These are phyloP conservation scores for Tilletia setariae DNA, from an alignment of 1,284 basidiomycete species.

Conservation along the genomic window DNA sequence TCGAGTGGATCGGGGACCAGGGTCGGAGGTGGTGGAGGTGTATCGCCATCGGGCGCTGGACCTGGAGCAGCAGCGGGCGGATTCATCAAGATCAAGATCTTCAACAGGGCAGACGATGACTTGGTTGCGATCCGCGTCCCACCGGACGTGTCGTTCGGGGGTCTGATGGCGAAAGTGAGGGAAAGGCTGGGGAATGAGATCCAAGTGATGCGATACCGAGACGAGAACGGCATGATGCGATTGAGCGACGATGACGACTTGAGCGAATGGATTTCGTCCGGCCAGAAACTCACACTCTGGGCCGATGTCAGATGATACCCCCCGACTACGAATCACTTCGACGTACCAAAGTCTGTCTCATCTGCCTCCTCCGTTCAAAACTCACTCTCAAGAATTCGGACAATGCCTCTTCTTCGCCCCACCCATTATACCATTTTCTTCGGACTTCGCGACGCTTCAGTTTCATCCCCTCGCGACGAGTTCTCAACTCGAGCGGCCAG, in stretches of 20 bases:
- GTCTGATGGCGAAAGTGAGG: conserved; percentile 86
- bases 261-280: conserved; percentile 73
- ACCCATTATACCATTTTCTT: no score
- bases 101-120: conserved; percentile 84
- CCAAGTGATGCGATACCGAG: conserved; percentile 68
- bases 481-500: no score
- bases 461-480: no score
- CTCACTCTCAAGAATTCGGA: no score
- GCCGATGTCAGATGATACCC: conserved; percentile 57
- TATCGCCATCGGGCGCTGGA: background rate
- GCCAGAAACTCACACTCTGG: conserved; percentile 84
- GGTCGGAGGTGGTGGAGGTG: background rate
- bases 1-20: background rate
- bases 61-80: background rate
- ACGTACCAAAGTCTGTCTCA: no score
- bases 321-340: no score
- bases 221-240: conserved; percentile 65
- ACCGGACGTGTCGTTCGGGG: conserved; percentile 77
- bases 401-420: no score
- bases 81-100: conserved; percentile 97
- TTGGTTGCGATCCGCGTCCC: conserved; percentile 96
- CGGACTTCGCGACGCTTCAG: no score
- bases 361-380: no score
- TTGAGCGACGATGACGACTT: conserved; percentile 70
- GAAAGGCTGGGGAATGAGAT: conserved; percentile 77